These are phyloP conservation scores for Protomyces macrosporus DNA, from an alignment of 1,139 yeast genomes.

Conservation along the genomic window DNA sequence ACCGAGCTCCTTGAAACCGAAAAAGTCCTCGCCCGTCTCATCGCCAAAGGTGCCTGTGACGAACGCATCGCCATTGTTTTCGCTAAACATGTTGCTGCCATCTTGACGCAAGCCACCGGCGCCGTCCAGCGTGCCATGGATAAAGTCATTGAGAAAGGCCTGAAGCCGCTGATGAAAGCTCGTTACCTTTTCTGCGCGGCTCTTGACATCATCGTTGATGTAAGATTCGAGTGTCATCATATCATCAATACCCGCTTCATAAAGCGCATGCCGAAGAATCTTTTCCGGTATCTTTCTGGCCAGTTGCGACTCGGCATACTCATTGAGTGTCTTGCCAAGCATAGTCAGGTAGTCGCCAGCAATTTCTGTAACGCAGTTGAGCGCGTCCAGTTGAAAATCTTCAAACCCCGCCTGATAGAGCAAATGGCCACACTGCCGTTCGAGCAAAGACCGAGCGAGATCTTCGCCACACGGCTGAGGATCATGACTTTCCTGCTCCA, in stretches of 20 bases:
- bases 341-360: conserved; percentile 77
- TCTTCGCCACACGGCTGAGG: conserved; percentile 23
- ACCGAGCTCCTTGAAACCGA: conserved; percentile 92
- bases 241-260: conserved; percentile 79
- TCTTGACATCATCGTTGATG: conserved; percentile 64
- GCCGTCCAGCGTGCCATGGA: conserved; percentile 53
- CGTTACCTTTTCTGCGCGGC: conserved; percentile 61
- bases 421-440: conserved; percentile 66
- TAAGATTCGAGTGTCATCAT: conserved; percentile 72
- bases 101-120: conserved; percentile 42
- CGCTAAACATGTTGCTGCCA: conserved; percentile 57
- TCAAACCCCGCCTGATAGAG: conserved; percentile 95
- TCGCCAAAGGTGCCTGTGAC: conserved; percentile 89
- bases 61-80: conserved; percentile 80
- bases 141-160: conserved; percentile 63
- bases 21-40: conserved; percentile 86
- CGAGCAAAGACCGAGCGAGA: conserved; percentile 44
- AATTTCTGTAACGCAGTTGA: conserved; percentile 72
- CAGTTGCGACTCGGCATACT: conserved; percentile 53
- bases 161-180: conserved; percentile 57
- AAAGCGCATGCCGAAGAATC: conserved; percentile 55
- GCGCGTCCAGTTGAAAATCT: conserved; percentile 68
- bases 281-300: conserved; percentile 42
- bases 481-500: conserved; percentile 47
- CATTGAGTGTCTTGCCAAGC: conserved; percentile 62